These are phyloP conservation scores for Exophiala lecanii-corni DNA, from an alignment of 2,329 filamentous ascomycete genomes.

Conservation along the genomic window DNA sequence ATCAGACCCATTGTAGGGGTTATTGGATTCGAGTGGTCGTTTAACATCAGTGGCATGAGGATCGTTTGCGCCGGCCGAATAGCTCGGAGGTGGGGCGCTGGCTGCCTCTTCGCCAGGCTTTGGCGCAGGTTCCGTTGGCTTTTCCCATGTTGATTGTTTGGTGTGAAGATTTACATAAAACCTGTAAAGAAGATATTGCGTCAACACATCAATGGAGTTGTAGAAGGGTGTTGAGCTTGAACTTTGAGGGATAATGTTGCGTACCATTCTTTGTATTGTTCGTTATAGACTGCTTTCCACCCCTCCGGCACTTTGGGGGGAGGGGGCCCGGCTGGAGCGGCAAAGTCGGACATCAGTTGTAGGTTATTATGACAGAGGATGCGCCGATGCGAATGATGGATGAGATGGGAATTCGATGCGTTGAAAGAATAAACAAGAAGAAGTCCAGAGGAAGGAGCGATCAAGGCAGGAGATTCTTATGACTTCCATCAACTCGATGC, in stretches of 20 bases:
- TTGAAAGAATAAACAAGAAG: background rate
- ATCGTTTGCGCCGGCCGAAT: slow-evolving; percentile 49
- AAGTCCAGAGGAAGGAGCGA: background rate
- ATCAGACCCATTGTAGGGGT: slow-evolving; percentile 57
- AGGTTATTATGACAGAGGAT: too few relatives aligned
- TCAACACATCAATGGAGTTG: background rate
- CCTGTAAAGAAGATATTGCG: slow-evolving; percentile 46
- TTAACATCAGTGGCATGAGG: slow-evolving; percentile 41
- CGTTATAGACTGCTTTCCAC: slow-evolving; percentile 67
- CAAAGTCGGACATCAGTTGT: slow-evolving; percentile 28
- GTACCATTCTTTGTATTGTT: slow-evolving; percentile 81
- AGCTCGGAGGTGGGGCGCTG: slow-evolving; percentile 62
- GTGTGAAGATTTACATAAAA: slow-evolving; percentile 90
- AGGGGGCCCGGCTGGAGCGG: slow-evolving; percentile 47
- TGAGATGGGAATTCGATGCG: background rate
- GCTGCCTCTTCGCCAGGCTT: slow-evolving; percentile 42
- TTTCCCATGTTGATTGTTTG: slow-evolving; percentile 87
- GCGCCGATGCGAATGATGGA: too few relatives aligned
- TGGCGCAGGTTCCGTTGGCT: slow-evolving; percentile 65
- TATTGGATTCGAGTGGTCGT: slow-evolving; percentile 57
- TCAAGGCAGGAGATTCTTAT: background rate
- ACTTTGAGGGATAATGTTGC: too few relatives aligned
- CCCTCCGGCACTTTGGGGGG: slow-evolving; percentile 66
- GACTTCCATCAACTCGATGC: too few relatives aligned
- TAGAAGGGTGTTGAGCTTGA: too few relatives aligned